phyloP scores from a whole-genome alignment of 306 rosid species.

The Begonia peltatifolia region DNA sequence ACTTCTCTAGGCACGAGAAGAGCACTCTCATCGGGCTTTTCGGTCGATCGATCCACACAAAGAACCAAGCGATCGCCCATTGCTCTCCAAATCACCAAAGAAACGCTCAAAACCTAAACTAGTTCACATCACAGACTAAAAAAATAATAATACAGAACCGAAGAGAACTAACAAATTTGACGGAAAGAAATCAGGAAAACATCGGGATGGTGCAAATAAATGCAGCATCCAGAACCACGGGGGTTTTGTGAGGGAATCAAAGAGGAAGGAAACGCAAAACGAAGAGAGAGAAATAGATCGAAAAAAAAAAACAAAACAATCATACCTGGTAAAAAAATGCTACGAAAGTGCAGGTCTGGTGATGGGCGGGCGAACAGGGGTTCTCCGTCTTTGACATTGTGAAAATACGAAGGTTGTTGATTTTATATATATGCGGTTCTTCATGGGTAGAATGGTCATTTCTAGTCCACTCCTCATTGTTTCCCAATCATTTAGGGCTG shows the following conservation, averaged over 20 bases:
- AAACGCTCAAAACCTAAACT: background rate
- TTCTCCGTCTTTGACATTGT: background rate
- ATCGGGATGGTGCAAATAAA: background rate
- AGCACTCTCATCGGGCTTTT: background rate
- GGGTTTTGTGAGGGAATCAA: background rate
- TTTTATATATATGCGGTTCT: background rate
- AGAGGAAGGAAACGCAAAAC: background rate
- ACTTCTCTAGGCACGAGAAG: background rate
- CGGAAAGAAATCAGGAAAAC: background rate
- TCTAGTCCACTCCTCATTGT: slow-evolving; percentile 9
- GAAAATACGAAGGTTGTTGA: background rate
- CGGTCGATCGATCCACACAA: slow-evolving; percentile 51
- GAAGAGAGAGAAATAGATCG: background rate
- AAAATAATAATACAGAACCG: background rate
- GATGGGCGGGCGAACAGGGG: background rate
- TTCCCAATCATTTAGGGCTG: slow-evolving; percentile 46
- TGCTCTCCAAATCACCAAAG: slow-evolving; percentile 7
- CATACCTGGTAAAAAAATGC: background rate
- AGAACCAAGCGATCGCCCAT: slow-evolving; percentile 86
- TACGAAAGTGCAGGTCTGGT: background rate
- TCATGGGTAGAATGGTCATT: background rate
- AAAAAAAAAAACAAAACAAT: too few species aligned
- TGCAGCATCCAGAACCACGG: background rate
- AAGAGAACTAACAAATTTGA: background rate
- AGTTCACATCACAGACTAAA: background rate